Evolutionary conservation across 2,329 filamentous ascomycete genomes (phyloP), one percentile per base, ranked within the genome.

Genomic region (Plenodomus lindquistii): DNA sequence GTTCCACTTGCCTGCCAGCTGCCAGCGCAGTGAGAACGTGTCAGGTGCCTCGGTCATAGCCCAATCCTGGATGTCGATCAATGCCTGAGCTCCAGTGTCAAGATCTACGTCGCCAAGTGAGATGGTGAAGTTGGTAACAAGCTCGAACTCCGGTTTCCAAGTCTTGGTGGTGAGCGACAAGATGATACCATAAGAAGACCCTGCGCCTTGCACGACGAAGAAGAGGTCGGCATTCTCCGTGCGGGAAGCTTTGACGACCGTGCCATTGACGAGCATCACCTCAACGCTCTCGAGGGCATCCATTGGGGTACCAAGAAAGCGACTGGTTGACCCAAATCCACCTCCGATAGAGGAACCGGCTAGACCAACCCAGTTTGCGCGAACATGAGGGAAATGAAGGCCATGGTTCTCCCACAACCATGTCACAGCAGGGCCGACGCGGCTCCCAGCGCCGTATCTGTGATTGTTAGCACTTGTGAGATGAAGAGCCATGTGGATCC

Each of bases 121-220:
- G 13, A 59, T 44, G 22, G 54, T 53, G 43, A 57, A 59, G 29
- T 55, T 57, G 24, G 53, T 50, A 6, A 48, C 56, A 0, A 27
- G n/a, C 3, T 53, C 38, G 20, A 47, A 50, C 13, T 51, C 44
- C 1, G 54, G 56, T 20, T 53, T 44, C 54, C 54, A 59, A 5
- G 54, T 59, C 27, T 41, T 41, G 3, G 54, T 55, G 0, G 56
- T 59, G 10, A 57, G 36, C 29, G 54, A 55, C 10, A 59, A 19
- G 1, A 57, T 31, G 15, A 55, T 46, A 9, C 56, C 56, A n/a
- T 55, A 55, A 1, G 54, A 57, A 1, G 56, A 55, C 4, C 54
- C 56, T 10, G 54, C 56, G 4, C 56, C 56, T 22, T 59, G 52
- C 8, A 52, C 45, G 1, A 55, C 63, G 54, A 62, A 66, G 52